Evolutionary conservation across 2,329 filamentous ascomycete species (phyloP).

Genomic region (Diaporthe amygdali): DNA sequence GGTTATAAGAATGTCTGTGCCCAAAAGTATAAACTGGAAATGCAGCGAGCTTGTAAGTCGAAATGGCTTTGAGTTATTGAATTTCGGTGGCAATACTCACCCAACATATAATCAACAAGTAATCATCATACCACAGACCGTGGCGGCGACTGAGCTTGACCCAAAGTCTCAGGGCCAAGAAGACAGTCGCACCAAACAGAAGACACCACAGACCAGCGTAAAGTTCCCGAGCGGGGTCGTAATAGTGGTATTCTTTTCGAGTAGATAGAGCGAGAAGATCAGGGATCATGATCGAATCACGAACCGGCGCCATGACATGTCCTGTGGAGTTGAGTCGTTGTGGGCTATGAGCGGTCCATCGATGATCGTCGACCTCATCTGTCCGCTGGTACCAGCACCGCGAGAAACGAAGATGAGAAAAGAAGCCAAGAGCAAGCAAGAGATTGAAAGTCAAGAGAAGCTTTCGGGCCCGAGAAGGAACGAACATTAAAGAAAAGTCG

Average conservation of each 20-base stretch:
- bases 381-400: slow-evolving; percentile 12
- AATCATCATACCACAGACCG: slow-evolving; percentile 45
- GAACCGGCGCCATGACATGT: slow-evolving; percentile 17
- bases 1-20: slow-evolving; percentile 51
- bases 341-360: neutral
- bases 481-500: neutral
- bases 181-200: slow-evolving; percentile 36
- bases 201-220: slow-evolving; percentile 41
- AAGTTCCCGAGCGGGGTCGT: slow-evolving; percentile 30
- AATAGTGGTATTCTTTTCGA: slow-evolving; percentile 17
- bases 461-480: neutral
- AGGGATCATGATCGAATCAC: slow-evolving; percentile 12
- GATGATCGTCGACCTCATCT: neutral
- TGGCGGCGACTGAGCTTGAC: slow-evolving; percentile 41
- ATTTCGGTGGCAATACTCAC: slow-evolving; percentile 31
- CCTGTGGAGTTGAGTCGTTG: neutral
- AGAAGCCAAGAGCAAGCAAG: neutral
- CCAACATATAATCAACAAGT: slow-evolving; percentile 42
- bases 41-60: neutral
- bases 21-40: slow-evolving; percentile 45
- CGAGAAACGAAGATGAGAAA: neutral
- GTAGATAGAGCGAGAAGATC: neutral
- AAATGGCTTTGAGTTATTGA: neutral
- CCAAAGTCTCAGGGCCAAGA: slow-evolving; percentile 39
- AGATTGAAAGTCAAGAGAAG: neutral